phyloP scores from a whole-genome alignment of 345 rosid genomes.

The Arabidopsis arenosa region DNA sequence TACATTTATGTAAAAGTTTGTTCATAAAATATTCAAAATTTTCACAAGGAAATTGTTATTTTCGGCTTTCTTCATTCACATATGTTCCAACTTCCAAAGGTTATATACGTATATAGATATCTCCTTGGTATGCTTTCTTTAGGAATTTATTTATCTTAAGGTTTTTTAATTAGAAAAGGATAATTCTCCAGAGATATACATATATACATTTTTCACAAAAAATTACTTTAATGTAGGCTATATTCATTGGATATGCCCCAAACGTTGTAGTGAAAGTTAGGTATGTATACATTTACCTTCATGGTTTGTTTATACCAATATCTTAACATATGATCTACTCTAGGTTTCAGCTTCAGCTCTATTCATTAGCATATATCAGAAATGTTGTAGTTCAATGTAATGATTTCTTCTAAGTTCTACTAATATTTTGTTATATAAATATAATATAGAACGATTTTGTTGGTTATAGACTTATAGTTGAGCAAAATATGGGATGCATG shows the following conservation, averaged over 20 bases:
- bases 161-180: no score
- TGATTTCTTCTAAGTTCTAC: background rate
- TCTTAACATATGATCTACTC: background rate
- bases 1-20: no score
- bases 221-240: no score
- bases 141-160: no score
- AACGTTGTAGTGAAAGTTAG: no score
- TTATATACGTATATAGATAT: background rate
- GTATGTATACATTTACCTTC: background rate
- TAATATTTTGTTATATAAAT: background rate
- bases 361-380: background rate
- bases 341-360: background rate
- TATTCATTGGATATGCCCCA: no score
- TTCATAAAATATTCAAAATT: background rate
- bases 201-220: no score
- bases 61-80: background rate
- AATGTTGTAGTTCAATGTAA: background rate
- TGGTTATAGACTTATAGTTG: background rate
- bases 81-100: background rate
- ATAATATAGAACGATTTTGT: background rate
- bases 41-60: background rate
- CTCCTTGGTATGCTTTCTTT: background rate
- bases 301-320: background rate
- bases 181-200: no score
- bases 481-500: constrained; percentile 15